Evolutionary conservation across 352 stramenopile species (phyloP).

Genomic region (Phytophthora agathidicida): DNA sequence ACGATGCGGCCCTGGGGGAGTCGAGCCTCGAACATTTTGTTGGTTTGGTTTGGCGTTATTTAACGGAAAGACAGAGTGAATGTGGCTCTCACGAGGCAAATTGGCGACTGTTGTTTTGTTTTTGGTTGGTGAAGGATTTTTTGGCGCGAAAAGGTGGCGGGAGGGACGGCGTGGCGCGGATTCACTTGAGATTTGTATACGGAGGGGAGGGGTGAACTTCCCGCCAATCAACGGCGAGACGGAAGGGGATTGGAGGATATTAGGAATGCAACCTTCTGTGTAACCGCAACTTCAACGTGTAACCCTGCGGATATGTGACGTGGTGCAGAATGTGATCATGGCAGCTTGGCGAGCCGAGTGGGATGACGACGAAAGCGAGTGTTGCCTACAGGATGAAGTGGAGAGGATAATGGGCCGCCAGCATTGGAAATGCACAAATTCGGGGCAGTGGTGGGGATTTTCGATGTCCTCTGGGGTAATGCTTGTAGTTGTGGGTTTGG

Average conservation of each 20-base stretch:
- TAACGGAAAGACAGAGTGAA: no score
- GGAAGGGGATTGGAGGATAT: conserved; percentile 21
- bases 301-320: conserved; percentile 21
- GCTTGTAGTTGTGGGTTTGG: conserved; percentile 16
- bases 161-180: conserved; percentile 4
- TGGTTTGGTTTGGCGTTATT: no score
- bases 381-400: background rate
- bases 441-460: background rate
- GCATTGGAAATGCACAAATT: conserved; percentile 21
- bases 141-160: conserved; percentile 36
- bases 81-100: conserved; percentile 34
- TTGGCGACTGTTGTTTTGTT: conserved; percentile 42
- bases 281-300: conserved; percentile 34
- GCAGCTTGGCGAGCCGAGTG: conserved; percentile 14
- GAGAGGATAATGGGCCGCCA: background rate
- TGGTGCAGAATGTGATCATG: conserved; percentile 3
- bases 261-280: conserved; percentile 4
- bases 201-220: conserved; percentile 18
- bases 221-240: conserved; percentile 30
- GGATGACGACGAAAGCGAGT: background rate
- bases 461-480: conserved; percentile 7
- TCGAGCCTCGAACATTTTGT: conserved; percentile 99
- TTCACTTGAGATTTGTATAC: conserved; percentile 15
- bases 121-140: conserved; percentile 30
- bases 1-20: conserved; percentile 96